Conservation (phyloP, 75 land plant genomes). For the Pinus taeda region DNA sequence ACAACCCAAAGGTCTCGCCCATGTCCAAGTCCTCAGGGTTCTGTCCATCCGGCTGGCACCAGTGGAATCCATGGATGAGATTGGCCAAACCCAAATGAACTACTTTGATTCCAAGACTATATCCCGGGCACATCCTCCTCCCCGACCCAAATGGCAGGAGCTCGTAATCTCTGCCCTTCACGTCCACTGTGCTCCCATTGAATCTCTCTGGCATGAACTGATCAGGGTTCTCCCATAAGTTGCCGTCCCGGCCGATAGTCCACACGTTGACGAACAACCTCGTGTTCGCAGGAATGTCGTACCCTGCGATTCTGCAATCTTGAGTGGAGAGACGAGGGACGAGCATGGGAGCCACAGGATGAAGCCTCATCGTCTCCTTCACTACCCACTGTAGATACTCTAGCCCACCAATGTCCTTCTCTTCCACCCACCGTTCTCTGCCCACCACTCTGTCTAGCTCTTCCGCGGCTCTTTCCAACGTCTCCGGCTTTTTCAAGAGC, state of each 20-base stretch:
- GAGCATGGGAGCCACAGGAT: slow-evolving; percentile 62
- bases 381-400: slow-evolving; percentile 42
- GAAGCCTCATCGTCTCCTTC: slow-evolving; percentile 66
- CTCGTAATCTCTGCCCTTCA: slow-evolving; percentile 10
- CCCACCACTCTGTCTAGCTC: slow-evolving; percentile 57
- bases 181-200: not conserved
- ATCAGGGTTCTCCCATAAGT: slow-evolving; percentile 15
- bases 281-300: slow-evolving; percentile 12
- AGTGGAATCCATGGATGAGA: slow-evolving; percentile 54
- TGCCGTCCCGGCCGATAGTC: slow-evolving; percentile 7
- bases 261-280: slow-evolving; percentile 15
- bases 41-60: slow-evolving; percentile 40
- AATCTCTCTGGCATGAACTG: slow-evolving; percentile 22
- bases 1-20: slow-evolving; percentile 65
- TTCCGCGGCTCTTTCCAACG: slow-evolving; percentile 39
- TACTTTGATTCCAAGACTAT: slow-evolving; percentile 41
- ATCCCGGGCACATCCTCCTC: slow-evolving; percentile 36
- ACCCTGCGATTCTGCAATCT: slow-evolving; percentile 6
- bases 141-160: slow-evolving; percentile 37
- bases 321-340: slow-evolving; percentile 36
- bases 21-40: slow-evolving; percentile 42
- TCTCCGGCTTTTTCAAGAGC: slow-evolving; percentile 33
- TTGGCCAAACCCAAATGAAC: slow-evolving; percentile 50
- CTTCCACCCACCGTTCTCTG: slow-evolving; percentile 38
- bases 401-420: slow-evolving; percentile 37